Evolutionary conservation across 441 rosid genomes (phyloP), one percentile per base, ranked within the genome.

Genomic region (Gossypium lobatum): DNA sequence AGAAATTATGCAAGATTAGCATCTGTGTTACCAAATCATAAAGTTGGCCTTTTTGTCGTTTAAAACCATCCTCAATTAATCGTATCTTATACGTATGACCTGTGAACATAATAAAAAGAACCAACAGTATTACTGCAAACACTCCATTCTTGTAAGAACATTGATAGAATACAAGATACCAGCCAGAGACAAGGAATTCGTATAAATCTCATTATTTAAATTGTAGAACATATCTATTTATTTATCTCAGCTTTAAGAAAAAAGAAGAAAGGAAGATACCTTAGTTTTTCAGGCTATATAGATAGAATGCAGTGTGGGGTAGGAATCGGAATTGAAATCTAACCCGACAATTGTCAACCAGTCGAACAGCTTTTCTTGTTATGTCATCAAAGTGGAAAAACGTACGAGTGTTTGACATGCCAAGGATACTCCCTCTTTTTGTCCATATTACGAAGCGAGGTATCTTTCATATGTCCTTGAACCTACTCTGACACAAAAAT

Each of bases 361-460:
- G 45, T 61, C 39, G 11, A n/a, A 21, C 17, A 53, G 71, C 28
- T 69, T 54, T 69, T 17, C 73, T 52, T 52, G 8, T 50, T 50
- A 50, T 68, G 62, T 53, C 13, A 2, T 53, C 13, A 2, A 57
- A 71, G 46, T 72, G 59, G 69, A n/a, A 34, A 52, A 57, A 45
- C 48, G 6, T 59, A 46, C 18, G 10, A 58, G 31, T 23, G 13
- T 3, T 8, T 59, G 67, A 39, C 28, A 26, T 60, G 45, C 68
- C 45, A 72, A 18, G 25, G 25, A 62, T 72, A 10, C 13, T 72
- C 46, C 45, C 11, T 45, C n/a, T 16, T 46, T 72, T 72, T 72
- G 75, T 48, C 75, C 69, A 46, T 26, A 72, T 72, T 61, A 72
- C 28, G 59, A 61, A 72, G 21, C 48, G 18, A 72, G 42, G 21